Evolutionary conservation across 2,329 filamentous ascomycete genomes (phyloP).

Genomic region (Cadophora luteo-olivacea): DNA sequence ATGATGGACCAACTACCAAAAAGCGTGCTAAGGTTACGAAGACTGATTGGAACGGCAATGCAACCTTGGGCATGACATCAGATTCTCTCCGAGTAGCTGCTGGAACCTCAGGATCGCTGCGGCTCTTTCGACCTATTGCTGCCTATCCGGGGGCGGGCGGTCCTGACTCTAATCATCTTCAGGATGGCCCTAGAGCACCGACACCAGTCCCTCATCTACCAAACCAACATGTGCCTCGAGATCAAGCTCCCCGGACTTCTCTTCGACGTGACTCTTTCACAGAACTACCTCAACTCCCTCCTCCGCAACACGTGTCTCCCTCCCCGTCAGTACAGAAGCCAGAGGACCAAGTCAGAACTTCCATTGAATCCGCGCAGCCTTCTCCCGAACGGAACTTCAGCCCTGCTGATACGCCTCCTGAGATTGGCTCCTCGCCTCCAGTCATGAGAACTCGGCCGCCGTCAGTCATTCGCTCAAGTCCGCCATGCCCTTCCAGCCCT

Average conservation of each 20-base stretch:
- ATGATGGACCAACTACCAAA: constrained; percentile 52
- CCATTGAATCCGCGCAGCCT: constrained; percentile 53
- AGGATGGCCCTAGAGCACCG: constrained; percentile 77
- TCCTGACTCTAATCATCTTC: constrained; percentile 58
- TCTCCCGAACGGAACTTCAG: constrained; percentile 55
- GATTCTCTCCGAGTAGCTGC: constrained; percentile 90
- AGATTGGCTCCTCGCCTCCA: constrained; percentile 90
- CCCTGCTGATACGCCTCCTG: constrained; percentile 73
- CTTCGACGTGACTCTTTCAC: constrained; percentile 68
- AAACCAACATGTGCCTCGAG: constrained; percentile 46
- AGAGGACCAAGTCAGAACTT: constrained; percentile 43
- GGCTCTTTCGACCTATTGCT: constrained; percentile 78
- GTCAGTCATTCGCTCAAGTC: constrained; percentile 72
- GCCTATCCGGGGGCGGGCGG: constrained; percentile 54
- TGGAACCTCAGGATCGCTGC: constrained; percentile 86
- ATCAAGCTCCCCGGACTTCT: constrained; percentile 50
- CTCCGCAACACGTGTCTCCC: constrained; percentile 48
- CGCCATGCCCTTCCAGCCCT: constrained; percentile 70
- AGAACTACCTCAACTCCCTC: constrained; percentile 48
- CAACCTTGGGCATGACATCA: constrained; percentile 73
- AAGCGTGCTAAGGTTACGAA: constrained; percentile 83
- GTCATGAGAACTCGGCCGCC: constrained; percentile 69
- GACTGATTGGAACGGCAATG: constrained; percentile 74
- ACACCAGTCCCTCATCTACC: constrained; percentile 69
- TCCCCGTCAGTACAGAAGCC: constrained; percentile 46